Percentiles rank a stretch among this genome's conserved stretches.
phyloP scores from a whole-genome alignment of 305 asterid species.

The Rubia balearica region DNA sequence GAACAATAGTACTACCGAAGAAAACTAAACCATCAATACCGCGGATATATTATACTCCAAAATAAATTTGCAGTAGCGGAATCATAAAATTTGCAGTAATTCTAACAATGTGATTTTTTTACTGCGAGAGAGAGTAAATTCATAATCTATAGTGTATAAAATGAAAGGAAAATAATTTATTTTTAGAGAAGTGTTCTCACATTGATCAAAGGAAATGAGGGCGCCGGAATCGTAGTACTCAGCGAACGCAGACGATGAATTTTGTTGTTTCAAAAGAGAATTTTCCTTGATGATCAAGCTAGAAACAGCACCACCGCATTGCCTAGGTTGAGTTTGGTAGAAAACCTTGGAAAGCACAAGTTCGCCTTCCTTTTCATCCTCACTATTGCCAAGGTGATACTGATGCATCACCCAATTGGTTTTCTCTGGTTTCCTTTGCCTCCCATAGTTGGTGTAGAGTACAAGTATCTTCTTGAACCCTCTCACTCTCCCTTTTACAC shows the following conservation, averaged over 20 bases:
- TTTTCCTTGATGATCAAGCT: conserved; percentile 17
- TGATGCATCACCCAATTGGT: conserved; percentile 51
- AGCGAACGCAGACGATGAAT: conserved; percentile 13
- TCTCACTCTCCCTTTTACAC: conserved; percentile 30
- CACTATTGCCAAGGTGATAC: conserved; percentile 39
- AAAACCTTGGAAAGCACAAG: conserved; percentile 39
- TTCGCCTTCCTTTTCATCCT: conserved; percentile 43
- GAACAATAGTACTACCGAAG: not conserved
- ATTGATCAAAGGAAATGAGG: conserved; percentile 33
- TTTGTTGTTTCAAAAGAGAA: too few species aligned
- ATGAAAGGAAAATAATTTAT: too few species aligned
- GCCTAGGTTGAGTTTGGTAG: conserved; percentile 41
- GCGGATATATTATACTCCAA: too few species aligned
- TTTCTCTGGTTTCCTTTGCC: conserved; percentile 38
- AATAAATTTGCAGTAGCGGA: too few species aligned
- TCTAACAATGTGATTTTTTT: too few species aligned
- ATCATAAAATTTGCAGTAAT: too few species aligned
- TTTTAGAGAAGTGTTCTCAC: conserved; percentile 9
- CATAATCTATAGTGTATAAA: too few species aligned
- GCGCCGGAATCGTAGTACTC: conserved; percentile 20
- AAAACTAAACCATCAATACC: too few species aligned
- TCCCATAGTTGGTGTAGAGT: conserved; percentile 38
- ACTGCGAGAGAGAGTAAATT: too few species aligned
- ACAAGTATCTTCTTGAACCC: conserved; percentile 45
- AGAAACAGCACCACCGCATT: conserved; percentile 29